These are phyloP conservation scores for Plasmodium gonderi DNA, from an alignment of 169 alveolate genomes.

Conservation along the genomic window DNA sequence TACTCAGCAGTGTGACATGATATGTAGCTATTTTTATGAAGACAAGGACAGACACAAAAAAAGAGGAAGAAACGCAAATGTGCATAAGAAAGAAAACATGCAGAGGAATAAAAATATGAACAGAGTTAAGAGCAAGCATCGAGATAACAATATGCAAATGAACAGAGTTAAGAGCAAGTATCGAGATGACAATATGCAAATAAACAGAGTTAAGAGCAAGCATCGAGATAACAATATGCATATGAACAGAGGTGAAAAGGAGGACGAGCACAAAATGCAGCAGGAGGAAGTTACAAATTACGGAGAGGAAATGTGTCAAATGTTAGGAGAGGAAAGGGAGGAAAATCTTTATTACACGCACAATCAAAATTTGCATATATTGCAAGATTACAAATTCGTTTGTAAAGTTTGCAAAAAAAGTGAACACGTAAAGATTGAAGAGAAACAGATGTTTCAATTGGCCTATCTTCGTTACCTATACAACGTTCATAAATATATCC, in stretches of 20 bases:
- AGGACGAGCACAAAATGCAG: not conserved
- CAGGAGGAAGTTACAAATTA: not conserved
- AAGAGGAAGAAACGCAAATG: not conserved
- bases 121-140: too few species aligned
- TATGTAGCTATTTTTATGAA: constrained; percentile 21
- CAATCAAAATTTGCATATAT: not conserved
- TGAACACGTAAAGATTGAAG: not conserved
- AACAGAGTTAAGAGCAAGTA: too few species aligned
- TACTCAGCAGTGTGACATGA: not conserved
- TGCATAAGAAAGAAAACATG: not conserved
- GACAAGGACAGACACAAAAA: not conserved
- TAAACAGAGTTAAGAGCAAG: too few species aligned
- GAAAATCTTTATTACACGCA: constrained; percentile 17
- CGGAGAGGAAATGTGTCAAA: not conserved
- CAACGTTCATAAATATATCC: not conserved
- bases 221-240: too few species aligned
- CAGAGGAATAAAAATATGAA: too few species aligned
- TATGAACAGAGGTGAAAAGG: too few species aligned
- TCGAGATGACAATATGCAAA: too few species aligned
- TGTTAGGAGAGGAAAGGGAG: not conserved
- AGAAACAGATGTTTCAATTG: not conserved
- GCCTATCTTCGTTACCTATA: constrained; percentile 25
- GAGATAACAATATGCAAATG: too few species aligned
- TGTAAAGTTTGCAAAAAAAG: constrained; percentile 46
- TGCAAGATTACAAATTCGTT: not conserved